Evolutionary conservation across 2,329 filamentous ascomycete genomes (phyloP), one percentile per base, ranked within the genome.

Genomic region (Apiospora aurea): DNA sequence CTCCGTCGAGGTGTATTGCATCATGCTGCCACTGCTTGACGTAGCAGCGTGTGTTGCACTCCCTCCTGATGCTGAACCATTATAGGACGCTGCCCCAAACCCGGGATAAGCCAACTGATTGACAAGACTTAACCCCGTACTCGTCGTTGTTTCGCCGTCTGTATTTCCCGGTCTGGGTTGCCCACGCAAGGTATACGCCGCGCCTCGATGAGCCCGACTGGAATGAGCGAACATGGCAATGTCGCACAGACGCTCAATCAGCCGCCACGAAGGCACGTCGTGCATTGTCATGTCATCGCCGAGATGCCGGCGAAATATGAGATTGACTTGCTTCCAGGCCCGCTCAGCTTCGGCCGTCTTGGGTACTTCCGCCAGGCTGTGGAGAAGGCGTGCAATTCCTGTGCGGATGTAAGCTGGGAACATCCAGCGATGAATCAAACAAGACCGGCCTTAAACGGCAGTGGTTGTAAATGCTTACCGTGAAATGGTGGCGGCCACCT

Each of bases 161-260:
- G 57, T 41, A n/a, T n/a, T 64, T 1, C 34, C 57, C 16, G 41
- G 57, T 8, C 57, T 64, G 3, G 34, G 43, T 29, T 26, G 18
- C 4, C 64, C 64, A 26, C 68, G 68, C 24, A 53, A n/a, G 13
- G 38, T 51, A 29, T 69, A 69, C 11, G 34, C 68, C n/a, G 47
- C 14, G 34, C 68, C 68, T 41, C 29, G 68, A 11, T 69, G 68
- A 2, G 8, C 68, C 47, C 29, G 46, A 18, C 34, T 53, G 18
- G 71, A 69, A 43, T 75, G 74, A 69, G 72, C 70, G n/a, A 67
- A 67, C 72, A 75, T 75, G 14, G 74, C 74, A 29, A 75, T 73
- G 46, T 75, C 74, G 70, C 74, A 75, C 0, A 75, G 71, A 16
- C 70, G 69, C 67, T 75, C 74, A 34, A 75, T 70, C 6, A 74